A percentile compares a stretch with the other conserved stretches of the same genome.
Conservation (phyloP, 257 asterid species). For the Lithospermum erythrorhizon region DNA sequence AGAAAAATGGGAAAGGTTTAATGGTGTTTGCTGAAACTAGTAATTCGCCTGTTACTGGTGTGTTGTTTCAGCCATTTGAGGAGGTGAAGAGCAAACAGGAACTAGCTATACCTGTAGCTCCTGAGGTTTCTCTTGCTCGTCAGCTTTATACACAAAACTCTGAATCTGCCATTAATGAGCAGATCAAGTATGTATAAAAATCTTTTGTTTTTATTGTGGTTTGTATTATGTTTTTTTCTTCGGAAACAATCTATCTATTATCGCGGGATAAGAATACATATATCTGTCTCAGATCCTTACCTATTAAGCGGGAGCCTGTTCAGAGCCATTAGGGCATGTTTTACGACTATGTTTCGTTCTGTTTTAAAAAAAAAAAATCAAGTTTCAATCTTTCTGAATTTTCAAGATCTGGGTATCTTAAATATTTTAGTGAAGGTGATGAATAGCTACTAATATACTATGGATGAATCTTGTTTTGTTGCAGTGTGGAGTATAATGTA, state of each 20-base stretch:
- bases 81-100: slow-evolving; percentile 58
- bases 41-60: slow-evolving; percentile 37
- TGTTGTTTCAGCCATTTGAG: slow-evolving; percentile 79
- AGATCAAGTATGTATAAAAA: slow-evolving; percentile 54
- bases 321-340: no score
- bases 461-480: slow-evolving; percentile 8
- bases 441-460: neutral
- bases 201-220: neutral
- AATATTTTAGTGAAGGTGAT: neutral
- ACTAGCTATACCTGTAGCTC: slow-evolving; percentile 36
- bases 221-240: neutral
- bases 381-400: no score
- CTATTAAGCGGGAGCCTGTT: no score
- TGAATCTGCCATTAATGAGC: slow-evolving; percentile 73
- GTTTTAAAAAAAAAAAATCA: no score
- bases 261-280: no score
- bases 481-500: slow-evolving; percentile 71
- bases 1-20: slow-evolving; percentile 22
- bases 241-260: neutral
- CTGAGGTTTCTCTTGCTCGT: slow-evolving; percentile 55
- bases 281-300: no score
- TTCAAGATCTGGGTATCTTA: neutral
- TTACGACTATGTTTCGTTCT: no score
- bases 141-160: slow-evolving; percentile 42
- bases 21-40: slow-evolving; percentile 20